Percentiles rank a stretch among this genome's conserved stretches.
These are phyloP conservation scores for Mallotus japonicus DNA, from an alignment of 441 rosid genomes.

Conservation along the genomic window DNA sequence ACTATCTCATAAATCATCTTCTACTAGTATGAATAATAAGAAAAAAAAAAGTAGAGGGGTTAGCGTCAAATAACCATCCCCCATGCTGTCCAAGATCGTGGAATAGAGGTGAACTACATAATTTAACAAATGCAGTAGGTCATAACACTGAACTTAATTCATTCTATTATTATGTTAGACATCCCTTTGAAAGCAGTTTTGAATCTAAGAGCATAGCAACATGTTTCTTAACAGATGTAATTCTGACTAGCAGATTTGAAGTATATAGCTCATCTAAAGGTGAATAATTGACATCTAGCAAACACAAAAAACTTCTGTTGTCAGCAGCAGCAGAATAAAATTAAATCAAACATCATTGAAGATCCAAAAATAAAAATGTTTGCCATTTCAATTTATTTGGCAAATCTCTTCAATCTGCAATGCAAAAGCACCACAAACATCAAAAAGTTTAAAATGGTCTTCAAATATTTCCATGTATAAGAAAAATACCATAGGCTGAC, in stretches of 20 bases:
- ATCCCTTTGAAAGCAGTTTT: too few relatives aligned
- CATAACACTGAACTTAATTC: too few relatives aligned
- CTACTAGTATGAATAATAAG: too few relatives aligned
- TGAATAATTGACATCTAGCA: background rate
- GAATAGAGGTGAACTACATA: too few relatives aligned
- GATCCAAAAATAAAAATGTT: background rate
- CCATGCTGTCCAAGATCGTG: too few relatives aligned
- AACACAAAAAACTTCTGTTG: background rate
- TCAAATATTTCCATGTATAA: background rate
- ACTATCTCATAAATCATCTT: background rate
- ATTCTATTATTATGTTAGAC: too few relatives aligned
- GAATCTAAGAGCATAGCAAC: background rate
- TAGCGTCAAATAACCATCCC: too few relatives aligned
- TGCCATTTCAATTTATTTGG: background rate
- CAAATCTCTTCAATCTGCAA: background rate
- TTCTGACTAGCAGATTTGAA: too few relatives aligned
- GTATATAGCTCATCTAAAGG: background rate
- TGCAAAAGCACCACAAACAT: background rate
- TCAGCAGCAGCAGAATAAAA: background rate
- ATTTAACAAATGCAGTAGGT: too few relatives aligned
- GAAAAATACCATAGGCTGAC: constrained; percentile 60
- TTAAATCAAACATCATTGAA: background rate
- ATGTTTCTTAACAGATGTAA: background rate
- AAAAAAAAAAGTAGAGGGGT: too few relatives aligned
- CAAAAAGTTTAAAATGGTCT: background rate